Percentiles rank a stretch among this genome's conserved stretches.
phyloP scores from a whole-genome alignment of 2,329 filamentous ascomycete genomes.

The Fusarium chuoi region DNA sequence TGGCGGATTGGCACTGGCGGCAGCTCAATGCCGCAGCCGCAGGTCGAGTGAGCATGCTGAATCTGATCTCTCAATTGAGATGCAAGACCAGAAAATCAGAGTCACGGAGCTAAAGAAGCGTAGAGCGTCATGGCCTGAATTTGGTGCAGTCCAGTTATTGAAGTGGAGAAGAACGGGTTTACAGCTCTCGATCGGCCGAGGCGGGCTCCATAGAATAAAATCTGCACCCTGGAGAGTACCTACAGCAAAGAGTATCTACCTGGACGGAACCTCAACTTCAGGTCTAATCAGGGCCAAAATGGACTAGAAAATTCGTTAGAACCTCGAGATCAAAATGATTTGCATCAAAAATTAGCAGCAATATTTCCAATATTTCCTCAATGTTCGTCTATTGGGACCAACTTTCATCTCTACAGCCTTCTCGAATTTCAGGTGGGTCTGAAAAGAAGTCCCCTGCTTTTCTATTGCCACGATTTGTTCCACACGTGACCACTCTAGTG shows the following conservation, averaged over 20 bases:
- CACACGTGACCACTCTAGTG: conserved; percentile 35
- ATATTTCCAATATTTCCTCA: not conserved
- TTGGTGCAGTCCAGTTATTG: conserved; percentile 2
- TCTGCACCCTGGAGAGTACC: not conserved
- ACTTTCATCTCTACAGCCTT: not conserved
- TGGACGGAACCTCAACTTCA: not conserved
- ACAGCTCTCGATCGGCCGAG: conserved; percentile 2
- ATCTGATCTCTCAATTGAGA: not conserved
- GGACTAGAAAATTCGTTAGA: not conserved
- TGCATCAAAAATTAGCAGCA: accelerated
- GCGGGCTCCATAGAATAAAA: not conserved
- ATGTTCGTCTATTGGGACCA: not conserved
- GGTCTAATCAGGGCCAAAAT: not conserved
- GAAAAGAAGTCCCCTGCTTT: conserved; percentile 7
- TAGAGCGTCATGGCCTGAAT: conserved; percentile 16
- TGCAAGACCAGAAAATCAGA: conserved; percentile 2
- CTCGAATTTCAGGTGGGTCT: conserved; percentile 14
- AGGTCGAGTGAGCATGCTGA: conserved; percentile 47
- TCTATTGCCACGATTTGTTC: conserved; percentile 6
- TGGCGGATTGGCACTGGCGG: conserved; percentile 45
- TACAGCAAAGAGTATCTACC: not conserved
- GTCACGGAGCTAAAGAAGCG: not conserved
- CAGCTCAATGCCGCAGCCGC: conserved; percentile 45
- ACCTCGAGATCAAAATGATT: accelerated
- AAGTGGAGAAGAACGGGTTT: conserved; percentile 26